Evolutionary conservation across 345 rosid species (phyloP), one percentile per base, ranked within the genome.

Genomic region (Euphorbia peplus): DNA sequence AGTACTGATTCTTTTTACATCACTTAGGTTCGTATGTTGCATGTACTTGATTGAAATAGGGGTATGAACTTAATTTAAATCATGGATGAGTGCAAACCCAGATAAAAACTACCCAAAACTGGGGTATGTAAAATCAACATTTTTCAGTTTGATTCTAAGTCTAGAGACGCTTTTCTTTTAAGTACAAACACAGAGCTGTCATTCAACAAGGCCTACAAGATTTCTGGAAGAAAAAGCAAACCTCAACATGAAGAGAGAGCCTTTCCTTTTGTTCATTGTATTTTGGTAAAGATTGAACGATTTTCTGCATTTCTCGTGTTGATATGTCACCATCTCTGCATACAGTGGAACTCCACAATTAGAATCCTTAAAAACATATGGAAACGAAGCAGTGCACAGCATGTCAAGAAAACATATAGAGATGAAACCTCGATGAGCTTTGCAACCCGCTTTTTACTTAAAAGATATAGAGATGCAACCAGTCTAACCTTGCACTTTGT

Each of bases 181-280:
- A 42, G 58, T 32, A 9, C 24, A 68, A 28, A 54, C 16, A 28
- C 61, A 66, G 42, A 32, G 15, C 35, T 35, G 4, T 32, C 50
- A 16, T 60, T 59, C 48, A 69, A 65, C 50, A 19, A 47, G 69
- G 71, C 55, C 64, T n/a, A 46, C 19, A 18, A 32, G 11, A 44
- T 14, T 42, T 44, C 12, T 44, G 67, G 53, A 69, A 61, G 50
- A 70, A 47, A 71, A 70, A 70, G 71, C 84, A 72, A 78, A 93
- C 98, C 97, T 93, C 98, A 29, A 93, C 90, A 70, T 93, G 98
- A 70, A 85, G 88, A 64, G 97, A 84, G 54, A 93, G 92, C 83
- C 85, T 91, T 59, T 93, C 97, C 59, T 85, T 82, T 81, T 81
- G 84, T 77, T 93, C 96, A 12, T 83, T 90, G 71, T 89, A 93